Conservation (phyloP, 129 eudicot genomes). For the Flaveria brownii region DNA sequence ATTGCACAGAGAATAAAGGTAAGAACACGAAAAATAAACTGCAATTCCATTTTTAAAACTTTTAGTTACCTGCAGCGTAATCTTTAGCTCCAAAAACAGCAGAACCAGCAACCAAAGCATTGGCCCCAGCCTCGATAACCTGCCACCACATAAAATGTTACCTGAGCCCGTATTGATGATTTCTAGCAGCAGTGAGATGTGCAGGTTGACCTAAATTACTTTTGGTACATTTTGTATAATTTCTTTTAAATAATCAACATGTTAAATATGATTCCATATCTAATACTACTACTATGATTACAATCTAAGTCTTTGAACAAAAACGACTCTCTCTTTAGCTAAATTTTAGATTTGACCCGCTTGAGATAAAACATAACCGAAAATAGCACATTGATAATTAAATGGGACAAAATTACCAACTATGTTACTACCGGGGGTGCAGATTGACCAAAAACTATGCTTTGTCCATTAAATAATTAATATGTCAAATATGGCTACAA, state of each 20-base stretch:
- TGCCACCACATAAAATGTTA: conserved; percentile 28
- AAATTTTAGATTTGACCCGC: not conserved
- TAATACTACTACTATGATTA: not conserved
- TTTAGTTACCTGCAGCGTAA: conserved; percentile 74
- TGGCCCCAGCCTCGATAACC: conserved; percentile 99
- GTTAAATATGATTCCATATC: not conserved
- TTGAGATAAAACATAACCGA: not conserved
- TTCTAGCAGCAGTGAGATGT: not conserved
- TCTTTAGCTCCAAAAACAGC: conserved; percentile 99
- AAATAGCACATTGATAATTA: not conserved
- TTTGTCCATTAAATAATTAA: not conserved
- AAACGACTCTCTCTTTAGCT: too few species aligned
- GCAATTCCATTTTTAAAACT: not conserved
- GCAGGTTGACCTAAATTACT: not conserved
- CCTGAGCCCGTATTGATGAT: not conserved
- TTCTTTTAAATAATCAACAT: not conserved
- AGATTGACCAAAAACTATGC: not conserved
- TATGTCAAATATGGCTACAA: not conserved
- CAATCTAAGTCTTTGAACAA: too few species aligned
- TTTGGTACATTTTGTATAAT: not conserved
- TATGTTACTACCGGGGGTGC: not conserved
- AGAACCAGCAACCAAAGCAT: conserved; percentile 97
- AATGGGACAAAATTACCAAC: not conserved
- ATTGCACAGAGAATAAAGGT: conserved; percentile 15
- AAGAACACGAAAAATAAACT: not conserved